phyloP scores from a whole-genome alignment of 495 filamentous ascomycete genomes.

The Bombardia bombarda region DNA sequence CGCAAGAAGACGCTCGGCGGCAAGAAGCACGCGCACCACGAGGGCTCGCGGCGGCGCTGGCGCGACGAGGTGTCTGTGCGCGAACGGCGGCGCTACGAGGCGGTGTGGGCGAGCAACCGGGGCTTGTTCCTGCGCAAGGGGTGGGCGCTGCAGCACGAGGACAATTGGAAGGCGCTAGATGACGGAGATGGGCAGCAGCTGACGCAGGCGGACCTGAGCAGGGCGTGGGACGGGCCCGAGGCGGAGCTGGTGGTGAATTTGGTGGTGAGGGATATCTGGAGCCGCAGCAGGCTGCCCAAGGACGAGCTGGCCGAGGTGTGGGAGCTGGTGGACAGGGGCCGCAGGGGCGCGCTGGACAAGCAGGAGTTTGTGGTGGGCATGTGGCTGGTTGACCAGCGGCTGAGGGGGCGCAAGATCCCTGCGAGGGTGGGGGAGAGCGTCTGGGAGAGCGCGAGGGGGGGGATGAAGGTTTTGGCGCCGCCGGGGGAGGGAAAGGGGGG shows the following conservation, averaged over 20 bases:
- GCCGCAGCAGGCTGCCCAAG: conserved; percentile 59
- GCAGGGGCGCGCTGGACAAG: conserved; percentile 53
- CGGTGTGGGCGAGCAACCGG: conserved; percentile 90
- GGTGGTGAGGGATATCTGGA: conserved; percentile 82
- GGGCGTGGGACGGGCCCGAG: conserved; percentile 13
- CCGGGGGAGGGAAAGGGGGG: conserved; percentile 9
- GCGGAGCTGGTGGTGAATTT: conserved; percentile 63
- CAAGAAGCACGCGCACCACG: conserved; percentile 71
- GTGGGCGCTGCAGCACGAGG: conserved; percentile 8
- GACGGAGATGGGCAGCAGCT: conserved; percentile 1
- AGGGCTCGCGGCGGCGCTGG: conserved; percentile 83
- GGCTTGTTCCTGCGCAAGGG: conserved; percentile 41
- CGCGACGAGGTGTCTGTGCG: conserved; percentile 64
- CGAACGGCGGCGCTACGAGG: conserved; percentile 89
- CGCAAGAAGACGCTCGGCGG: conserved; percentile 27
- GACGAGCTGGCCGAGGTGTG: conserved; percentile 73
- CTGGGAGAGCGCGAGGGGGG: conserved; percentile 71
- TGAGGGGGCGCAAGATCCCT: conserved; percentile 85
- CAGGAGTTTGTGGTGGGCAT: conserved; percentile 92
- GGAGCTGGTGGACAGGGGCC: conserved; percentile 67
- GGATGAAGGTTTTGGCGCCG: conserved; percentile 28
- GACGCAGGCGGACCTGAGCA: conserved; percentile 3
- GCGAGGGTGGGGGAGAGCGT: conserved; percentile 69
- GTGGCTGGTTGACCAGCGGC: conserved; percentile 88
- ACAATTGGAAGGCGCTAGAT: neutral